These are phyloP conservation scores for Myxozyma nipponensis DNA, from an alignment of 805 yeast genomes.

Conservation along the genomic window DNA sequence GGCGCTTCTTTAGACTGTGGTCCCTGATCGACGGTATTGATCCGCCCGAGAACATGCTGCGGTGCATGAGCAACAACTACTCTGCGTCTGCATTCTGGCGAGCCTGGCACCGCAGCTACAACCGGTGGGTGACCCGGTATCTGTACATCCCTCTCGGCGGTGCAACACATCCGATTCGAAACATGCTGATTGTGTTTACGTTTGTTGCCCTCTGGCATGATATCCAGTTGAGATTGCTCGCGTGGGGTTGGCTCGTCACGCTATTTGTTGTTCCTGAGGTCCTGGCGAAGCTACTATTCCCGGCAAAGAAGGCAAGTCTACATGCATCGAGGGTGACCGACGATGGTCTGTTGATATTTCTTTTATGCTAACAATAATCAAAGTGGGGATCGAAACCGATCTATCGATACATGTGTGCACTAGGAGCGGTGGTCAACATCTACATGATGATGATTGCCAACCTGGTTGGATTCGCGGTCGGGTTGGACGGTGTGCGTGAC, in stretches of 20 bases:
- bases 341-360: too few relatives aligned
- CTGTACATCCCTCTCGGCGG: constrained; percentile 93
- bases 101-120: constrained; percentile 95
- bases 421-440: constrained; percentile 83
- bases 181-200: constrained; percentile 80
- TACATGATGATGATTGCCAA: constrained; percentile 99
- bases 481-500: constrained; percentile 72
- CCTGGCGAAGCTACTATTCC: constrained; percentile 48
- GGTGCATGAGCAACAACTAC: constrained; percentile 92
- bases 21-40: constrained; percentile 86
- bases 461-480: constrained; percentile 89
- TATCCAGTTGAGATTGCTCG: constrained; percentile 73
- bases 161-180: constrained; percentile 60
- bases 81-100: constrained; percentile 96
- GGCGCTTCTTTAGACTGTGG: constrained; percentile 96
- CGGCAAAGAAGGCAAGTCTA: constrained; percentile 30
- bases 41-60: constrained; percentile 95
- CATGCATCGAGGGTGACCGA: neutral
- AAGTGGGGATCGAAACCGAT: constrained; percentile 50
- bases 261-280: constrained; percentile 84
- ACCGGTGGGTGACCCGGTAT: constrained; percentile 78
- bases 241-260: constrained; percentile 97
- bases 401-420: constrained; percentile 78
- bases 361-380: too few relatives aligned
- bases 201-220: constrained; percentile 99